Conservation (phyloP, 129 eudicot genomes). For the Oenanthe sinensis region DNA sequence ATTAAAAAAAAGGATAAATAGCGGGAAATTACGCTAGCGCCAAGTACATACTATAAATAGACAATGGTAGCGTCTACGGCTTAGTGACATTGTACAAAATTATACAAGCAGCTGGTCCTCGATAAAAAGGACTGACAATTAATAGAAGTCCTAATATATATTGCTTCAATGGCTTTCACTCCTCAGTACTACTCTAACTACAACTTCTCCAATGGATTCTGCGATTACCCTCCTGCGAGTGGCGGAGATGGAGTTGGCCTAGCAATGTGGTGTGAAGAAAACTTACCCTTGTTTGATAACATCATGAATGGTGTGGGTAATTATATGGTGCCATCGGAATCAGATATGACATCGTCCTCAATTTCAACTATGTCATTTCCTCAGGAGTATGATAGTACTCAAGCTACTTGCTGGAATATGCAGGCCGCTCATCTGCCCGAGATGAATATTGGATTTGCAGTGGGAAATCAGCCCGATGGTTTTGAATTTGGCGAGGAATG, state of each 20-base stretch:
- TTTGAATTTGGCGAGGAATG: constrained; percentile 22
- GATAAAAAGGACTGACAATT: constrained; percentile 1
- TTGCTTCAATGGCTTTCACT: constrained; percentile 28
- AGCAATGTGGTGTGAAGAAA: constrained; percentile 37
- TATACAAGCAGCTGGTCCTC: not conserved
- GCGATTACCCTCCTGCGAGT: constrained; percentile 15
- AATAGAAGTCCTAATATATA: not conserved
- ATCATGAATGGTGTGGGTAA: constrained; percentile 10
- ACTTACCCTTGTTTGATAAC: constrained; percentile 23
- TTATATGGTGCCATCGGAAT: constrained; percentile 20
- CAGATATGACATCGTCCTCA: constrained; percentile 22
- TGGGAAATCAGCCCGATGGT: constrained; percentile 13
- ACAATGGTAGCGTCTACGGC: not conserved
- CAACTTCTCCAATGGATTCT: constrained; percentile 33
- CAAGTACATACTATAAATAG: constrained; percentile 14
- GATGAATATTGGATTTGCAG: constrained; percentile 9
- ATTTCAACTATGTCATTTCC: constrained; percentile 28
- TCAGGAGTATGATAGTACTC: not conserved
- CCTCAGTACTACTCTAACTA: constrained; percentile 15
- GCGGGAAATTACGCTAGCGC: not conserved
- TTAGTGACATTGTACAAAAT: not conserved
- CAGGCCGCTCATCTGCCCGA: constrained; percentile 14
- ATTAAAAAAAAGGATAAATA: not conserved
- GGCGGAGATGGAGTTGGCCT: constrained; percentile 4
- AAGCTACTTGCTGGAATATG: constrained; percentile 30